Base-by-base conservation (phyloP, 2,329 filamentous ascomycete genomes). In the Pseudocercospora fuligena region DNA sequence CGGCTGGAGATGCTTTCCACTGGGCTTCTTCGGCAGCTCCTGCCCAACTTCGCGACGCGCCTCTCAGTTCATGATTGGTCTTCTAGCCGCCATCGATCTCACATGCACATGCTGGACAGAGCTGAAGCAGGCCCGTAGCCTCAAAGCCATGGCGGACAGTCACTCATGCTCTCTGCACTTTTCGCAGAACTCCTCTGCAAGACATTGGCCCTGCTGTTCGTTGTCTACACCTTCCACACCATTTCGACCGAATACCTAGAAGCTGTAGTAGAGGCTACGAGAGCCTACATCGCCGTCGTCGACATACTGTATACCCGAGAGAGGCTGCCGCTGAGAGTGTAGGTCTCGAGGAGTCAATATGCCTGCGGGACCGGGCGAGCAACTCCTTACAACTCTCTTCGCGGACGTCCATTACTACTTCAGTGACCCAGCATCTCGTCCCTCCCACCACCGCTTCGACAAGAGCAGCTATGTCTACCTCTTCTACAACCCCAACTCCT, bases 341-440 rank as follows among this genome's bases (percentile, higher is more conserved):
- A 63, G 14, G 43, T 7, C 19, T 25, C 47, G 51, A 23, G 33
- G 12, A 29, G 16, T 29, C 31, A 74, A 62, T 2, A 85, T 85
- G 83, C 83, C 83, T 72, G 81, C 80, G 53, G 78, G 78, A 67
- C 82, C 80, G 66, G 83, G 82, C 60, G 83, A 85, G 67, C 80
- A 80, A 61, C 78, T 82, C 25, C 73, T 84, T 49, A 75, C 80
- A 63, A 84, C 82, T 11, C 79, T 85, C 74, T 93, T 92, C 74
- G 90, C 87, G 69, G 92, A 94, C 75, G 77, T 93, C 62, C 92
- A 94, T 78, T 94, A 93, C 79, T 93, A 89, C 79, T 92, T 93
- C 80, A 85, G 86, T 27, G 85, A 88, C n/a, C 88, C 89, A 2
- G 84, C 84, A 5, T 83, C 85, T 64, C 88, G 85, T 64, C 91